These are phyloP conservation scores for Calocybe cyanea DNA, from an alignment of 768 basidiomycete genomes.

Conservation along the genomic window DNA sequence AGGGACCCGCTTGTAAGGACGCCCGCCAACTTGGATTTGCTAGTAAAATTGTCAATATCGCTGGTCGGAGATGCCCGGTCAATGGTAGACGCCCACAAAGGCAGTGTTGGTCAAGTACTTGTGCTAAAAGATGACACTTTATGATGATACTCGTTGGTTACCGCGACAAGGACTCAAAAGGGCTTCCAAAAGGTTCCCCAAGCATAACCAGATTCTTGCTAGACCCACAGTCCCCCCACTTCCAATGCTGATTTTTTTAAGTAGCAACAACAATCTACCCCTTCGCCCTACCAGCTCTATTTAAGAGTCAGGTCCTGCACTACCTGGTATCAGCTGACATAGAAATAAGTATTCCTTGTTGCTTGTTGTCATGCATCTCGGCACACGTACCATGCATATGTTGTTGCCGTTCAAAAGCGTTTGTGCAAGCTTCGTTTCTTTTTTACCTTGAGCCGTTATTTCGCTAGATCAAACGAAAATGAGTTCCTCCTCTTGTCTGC, in stretches of 20 bases:
- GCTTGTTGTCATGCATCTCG: background rate
- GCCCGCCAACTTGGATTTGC: background rate
- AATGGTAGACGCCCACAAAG: background rate
- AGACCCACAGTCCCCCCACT: too few species aligned
- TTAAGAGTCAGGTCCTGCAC: conserved; percentile 54
- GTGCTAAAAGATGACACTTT: too few species aligned
- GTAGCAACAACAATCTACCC: too few species aligned
- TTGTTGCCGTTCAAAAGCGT: conserved; percentile 93
- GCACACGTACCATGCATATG: conserved; percentile 92
- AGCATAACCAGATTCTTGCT: too few species aligned
- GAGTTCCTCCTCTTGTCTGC: background rate
- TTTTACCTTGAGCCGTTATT: conserved; percentile 75
- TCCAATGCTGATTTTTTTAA: too few species aligned
- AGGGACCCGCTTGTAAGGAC: background rate
- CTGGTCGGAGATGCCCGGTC: conserved; percentile 15
- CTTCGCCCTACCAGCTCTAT: too few species aligned
- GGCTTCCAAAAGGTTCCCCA: too few species aligned
- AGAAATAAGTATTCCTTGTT: background rate
- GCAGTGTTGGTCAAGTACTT: background rate
- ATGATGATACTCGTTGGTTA: too few species aligned
- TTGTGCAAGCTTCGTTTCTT: conserved; percentile 79
- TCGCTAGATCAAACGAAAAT: conserved; percentile 48
- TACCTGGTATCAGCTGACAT: conserved; percentile 65
- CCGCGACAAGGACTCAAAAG: too few species aligned
- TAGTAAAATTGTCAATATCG: background rate